Evolutionary conservation across 768 basidiomycete species (phyloP).

Genomic region (Galerina marginata): DNA sequence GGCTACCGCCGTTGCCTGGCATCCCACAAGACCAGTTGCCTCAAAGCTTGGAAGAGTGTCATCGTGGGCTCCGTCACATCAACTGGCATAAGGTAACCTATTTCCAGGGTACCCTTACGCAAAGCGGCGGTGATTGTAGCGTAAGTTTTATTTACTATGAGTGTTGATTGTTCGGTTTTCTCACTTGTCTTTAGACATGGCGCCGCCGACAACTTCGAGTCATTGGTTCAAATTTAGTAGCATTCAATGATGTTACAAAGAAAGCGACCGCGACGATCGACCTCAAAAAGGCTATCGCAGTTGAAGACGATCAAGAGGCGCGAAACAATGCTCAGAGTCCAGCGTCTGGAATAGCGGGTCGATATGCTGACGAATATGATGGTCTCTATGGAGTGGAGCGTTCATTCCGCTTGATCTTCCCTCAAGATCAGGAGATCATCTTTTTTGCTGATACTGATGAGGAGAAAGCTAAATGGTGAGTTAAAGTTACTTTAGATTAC

Average conservation of each 20-base stretch:
- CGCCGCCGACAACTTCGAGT: conserved; percentile 83
- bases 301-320: conserved; percentile 77
- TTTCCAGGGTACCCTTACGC: conserved; percentile 91
- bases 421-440: conserved; percentile 74
- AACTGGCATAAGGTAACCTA: conserved; percentile 96
- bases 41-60: conserved; percentile 91
- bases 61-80: conserved; percentile 85
- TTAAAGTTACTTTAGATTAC: conserved; percentile 8
- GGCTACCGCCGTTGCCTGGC: conserved; percentile 88
- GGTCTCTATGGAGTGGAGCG: conserved; percentile 74
- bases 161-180: neutral
- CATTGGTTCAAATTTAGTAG: conserved; percentile 84
- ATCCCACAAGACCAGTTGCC: conserved; percentile 79
- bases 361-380: conserved; percentile 62
- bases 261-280: conserved; percentile 90
- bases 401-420: conserved; percentile 86
- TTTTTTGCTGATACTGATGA: conserved; percentile 93
- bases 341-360: conserved; percentile 41
- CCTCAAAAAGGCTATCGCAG: conserved; percentile 77
- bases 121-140: conserved; percentile 90
- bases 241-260: conserved; percentile 93
- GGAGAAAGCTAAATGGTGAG: conserved; percentile 87
- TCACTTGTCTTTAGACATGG: conserved; percentile 60
- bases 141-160: conserved; percentile 51
- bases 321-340: conserved; percentile 53